phyloP scores from a whole-genome alignment of 805 yeast species.

The Suhomyces sp. region DNA sequence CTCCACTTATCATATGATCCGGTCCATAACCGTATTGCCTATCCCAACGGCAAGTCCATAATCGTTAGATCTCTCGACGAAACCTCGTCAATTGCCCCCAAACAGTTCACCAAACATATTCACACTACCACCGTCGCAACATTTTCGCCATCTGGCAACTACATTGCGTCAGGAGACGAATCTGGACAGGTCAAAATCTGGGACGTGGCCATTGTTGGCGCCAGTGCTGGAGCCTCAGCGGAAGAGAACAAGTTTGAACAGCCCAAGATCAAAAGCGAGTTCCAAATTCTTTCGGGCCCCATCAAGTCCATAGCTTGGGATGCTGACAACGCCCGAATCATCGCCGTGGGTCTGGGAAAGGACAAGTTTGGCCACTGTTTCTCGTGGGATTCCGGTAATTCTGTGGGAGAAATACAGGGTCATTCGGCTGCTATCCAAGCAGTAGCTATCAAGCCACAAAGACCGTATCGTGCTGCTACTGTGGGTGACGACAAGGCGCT shows the following conservation, averaged over 20 bases:
- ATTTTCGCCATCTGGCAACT: conserved; percentile 86
- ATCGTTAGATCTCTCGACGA: conserved; percentile 61
- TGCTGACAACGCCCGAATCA: conserved; percentile 75
- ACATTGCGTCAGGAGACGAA: conserved; percentile 89
- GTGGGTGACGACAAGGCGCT: conserved; percentile 85
- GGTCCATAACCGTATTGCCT: conserved; percentile 67
- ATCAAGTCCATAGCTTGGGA: conserved; percentile 90
- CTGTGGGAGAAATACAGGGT: conserved; percentile 95
- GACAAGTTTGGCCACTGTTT: conserved; percentile 91
- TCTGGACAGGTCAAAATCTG: conserved; percentile 87
- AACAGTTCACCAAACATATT: conserved; percentile 74
- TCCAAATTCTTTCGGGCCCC: conserved; percentile 73
- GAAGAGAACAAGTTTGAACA: conserved; percentile 42
- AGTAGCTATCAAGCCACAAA: conserved; percentile 74
- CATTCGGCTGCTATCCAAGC: conserved; percentile 83
- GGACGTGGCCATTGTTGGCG: conserved; percentile 49
- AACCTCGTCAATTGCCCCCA: conserved; percentile 39
- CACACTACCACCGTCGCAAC: conserved; percentile 75
- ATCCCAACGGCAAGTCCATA: conserved; percentile 78
- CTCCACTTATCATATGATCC: conserved; percentile 75
- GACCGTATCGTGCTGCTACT: conserved; percentile 93
- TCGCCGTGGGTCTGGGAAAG: conserved; percentile 94
- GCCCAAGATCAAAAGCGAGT: conserved; percentile 71
- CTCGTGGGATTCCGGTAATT: conserved; percentile 91
- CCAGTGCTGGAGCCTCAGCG: conserved; percentile 13